Evolutionary conservation across 2,329 filamentous ascomycete species (phyloP), one percentile per base, ranked within the genome.

Genomic region (Podosphaera leucotricha): DNA sequence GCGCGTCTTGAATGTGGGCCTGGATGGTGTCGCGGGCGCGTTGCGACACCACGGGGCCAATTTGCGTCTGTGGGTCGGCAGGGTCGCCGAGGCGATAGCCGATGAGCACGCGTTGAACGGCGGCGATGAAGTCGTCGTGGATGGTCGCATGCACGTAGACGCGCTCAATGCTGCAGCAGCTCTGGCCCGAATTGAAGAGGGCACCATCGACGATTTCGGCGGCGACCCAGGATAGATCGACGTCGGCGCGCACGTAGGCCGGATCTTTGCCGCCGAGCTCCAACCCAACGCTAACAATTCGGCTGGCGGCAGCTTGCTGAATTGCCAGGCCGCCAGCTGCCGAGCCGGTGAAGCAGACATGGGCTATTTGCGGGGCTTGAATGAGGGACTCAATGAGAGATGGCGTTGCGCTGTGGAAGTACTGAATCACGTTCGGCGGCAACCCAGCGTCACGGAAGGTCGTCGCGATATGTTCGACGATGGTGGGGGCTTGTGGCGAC

Each of bases 121-220:
- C 82, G 43, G 73, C 67, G 43, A 94, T 68, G 55, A 95, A 94
- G 11, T 72, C 64, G 55, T 92, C 84, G 59, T 94, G 76, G 42
- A 95, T 73, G 53, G 72, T 76, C 56, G 81, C 79, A 55, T 90
- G 76, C 4, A 95, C 86, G 55, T 95, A 95, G 18, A 95, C 75
- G 28, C 87, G 71, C 64, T 95, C 87, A 44, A 95, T 68, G 20
- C 84, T 81, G 62, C 87, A 95, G 67, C 87, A 95, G 59, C 84
- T 92, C 66, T 95, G 87, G n/a, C 87, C 87, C 43, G 86, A 93
- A 65, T 95, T 95, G 69, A 95, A 95, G 46, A 95, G 68, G n/a
- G 85, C 78, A 18, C 87, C 87, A 54, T 95, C 87, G 13, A 95
- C 84, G 54, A 95, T 90, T 62, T 94, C 85, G 52, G 81, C 85